Conservation (phyloP, 2,329 filamentous ascomycete species). For the Exophiala lecanii-corni region DNA sequence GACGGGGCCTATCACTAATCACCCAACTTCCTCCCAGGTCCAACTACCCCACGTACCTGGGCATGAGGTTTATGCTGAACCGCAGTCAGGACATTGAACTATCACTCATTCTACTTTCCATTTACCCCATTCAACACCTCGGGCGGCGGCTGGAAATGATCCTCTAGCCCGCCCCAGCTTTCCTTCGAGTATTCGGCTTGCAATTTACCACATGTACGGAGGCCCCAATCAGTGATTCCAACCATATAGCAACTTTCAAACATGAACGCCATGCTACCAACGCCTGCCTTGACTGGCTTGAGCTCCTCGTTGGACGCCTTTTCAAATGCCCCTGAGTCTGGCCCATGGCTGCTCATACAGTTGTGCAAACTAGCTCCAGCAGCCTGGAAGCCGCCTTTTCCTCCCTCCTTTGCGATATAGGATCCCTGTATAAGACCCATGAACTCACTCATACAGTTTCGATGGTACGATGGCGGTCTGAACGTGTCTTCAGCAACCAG, state of each 20-base stretch:
- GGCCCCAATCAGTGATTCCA: slow-evolving; percentile 66
- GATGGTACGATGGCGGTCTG: slow-evolving; percentile 39
- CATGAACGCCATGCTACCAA: slow-evolving; percentile 59
- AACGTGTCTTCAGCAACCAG: slow-evolving; percentile 37
- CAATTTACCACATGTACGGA: slow-evolving; percentile 64
- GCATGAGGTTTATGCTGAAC: too few relatives aligned
- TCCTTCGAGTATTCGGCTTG: slow-evolving; percentile 37
- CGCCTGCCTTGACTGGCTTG: slow-evolving; percentile 50
- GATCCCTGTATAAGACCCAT: slow-evolving; percentile 33
- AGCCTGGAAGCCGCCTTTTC: slow-evolving; percentile 49
- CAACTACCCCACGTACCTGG: too few relatives aligned
- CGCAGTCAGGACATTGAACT: too few relatives aligned
- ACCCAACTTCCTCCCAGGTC: too few relatives aligned
- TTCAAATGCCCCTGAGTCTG: slow-evolving; percentile 50
- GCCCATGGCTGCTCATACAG: slow-evolving; percentile 65
- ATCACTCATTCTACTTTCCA: too few relatives aligned
- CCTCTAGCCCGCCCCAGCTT: slow-evolving; percentile 29
- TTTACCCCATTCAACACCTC: slow-evolving; percentile 2
- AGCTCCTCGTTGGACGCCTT: slow-evolving; percentile 49
- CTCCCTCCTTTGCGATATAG: slow-evolving; percentile 47
- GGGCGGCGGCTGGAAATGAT: not conserved
- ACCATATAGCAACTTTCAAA: slow-evolving; percentile 63
- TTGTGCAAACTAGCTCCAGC: slow-evolving; percentile 62
- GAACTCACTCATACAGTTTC: slow-evolving; percentile 38
- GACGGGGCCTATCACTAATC: too few relatives aligned